Evolutionary conservation across 2,329 filamentous ascomycete species (phyloP).

Genomic region (Aspergillus sclerotialis): DNA sequence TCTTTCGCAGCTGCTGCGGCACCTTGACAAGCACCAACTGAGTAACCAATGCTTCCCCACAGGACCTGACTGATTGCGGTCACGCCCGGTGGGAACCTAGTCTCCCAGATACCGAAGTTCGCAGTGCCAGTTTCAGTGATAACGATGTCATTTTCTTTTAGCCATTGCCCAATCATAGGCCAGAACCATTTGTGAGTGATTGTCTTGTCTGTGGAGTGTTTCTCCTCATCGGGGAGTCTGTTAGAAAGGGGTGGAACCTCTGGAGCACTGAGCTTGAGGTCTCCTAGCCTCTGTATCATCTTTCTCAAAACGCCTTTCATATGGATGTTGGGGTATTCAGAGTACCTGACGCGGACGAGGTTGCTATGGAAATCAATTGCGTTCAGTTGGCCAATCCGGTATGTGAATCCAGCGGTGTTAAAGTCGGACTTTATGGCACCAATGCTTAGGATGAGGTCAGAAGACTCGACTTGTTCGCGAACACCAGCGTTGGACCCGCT

Average conservation of each 20-base stretch:
- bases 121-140: constrained; percentile 83
- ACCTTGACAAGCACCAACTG: constrained; percentile 56
- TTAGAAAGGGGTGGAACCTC: constrained; percentile 52
- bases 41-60: constrained; percentile 62
- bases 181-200: constrained; percentile 58
- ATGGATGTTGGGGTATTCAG: constrained; percentile 67
- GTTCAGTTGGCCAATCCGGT: constrained; percentile 68
- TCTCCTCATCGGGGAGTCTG: constrained; percentile 34
- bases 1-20: constrained; percentile 72
- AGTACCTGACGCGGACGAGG: constrained; percentile 66
- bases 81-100: constrained; percentile 69
- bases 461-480: constrained; percentile 32
- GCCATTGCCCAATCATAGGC: constrained; percentile 66
- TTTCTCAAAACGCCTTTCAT: constrained; percentile 77
- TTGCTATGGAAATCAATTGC: constrained; percentile 80
- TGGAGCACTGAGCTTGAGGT: constrained; percentile 51
- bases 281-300: constrained; percentile 52
- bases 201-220: constrained; percentile 23
- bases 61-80: constrained; percentile 74
- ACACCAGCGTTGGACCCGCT: constrained; percentile 56
- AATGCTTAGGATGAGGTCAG: constrained; percentile 37
- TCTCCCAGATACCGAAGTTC: constrained; percentile 84
- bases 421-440: constrained; percentile 41
- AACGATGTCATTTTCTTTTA: constrained; percentile 66
- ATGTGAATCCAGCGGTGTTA: constrained; percentile 66